Percentiles rank a stretch among this genome's conserved stretches.
phyloP scores from a whole-genome alignment of 345 rosid genomes.

The Eucalyptus paniculata region DNA sequence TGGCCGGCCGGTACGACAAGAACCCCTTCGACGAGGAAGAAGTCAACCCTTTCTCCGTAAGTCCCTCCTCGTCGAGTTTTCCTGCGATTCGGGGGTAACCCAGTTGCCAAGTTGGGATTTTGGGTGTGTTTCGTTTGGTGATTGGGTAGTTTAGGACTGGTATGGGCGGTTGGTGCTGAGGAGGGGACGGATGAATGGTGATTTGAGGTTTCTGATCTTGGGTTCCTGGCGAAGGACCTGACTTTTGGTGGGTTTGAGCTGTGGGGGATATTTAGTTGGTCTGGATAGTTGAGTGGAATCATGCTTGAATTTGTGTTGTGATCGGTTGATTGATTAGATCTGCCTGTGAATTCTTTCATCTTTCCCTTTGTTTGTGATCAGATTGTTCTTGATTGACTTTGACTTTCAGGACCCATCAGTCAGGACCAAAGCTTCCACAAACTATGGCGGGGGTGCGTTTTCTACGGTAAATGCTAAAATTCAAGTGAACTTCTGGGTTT shows the following conservation, averaged over 20 bases:
- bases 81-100: neutral
- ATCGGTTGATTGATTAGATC: neutral
- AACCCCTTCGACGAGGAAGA: conserved; percentile 91
- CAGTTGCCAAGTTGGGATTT: neutral
- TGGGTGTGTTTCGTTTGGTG: neutral
- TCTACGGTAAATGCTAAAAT: conserved; percentile 28
- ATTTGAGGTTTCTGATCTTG: neutral
- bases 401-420: conserved; percentile 33
- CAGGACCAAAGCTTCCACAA: conserved; percentile 28
- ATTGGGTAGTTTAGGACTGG: neutral
- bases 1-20: conserved; percentile 81
- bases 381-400: neutral
- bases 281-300: neutral
- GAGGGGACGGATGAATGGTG: neutral
- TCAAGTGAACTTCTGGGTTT: neutral
- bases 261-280: neutral
- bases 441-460: conserved; percentile 35
- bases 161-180: neutral
- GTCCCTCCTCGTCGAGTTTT: neutral
- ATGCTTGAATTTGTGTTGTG: neutral
- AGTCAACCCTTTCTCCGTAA: conserved; percentile 92
- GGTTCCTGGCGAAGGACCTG: neutral
- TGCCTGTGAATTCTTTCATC: neutral
- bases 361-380: neutral
- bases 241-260: neutral